phyloP scores from a whole-genome alignment of 1,139 yeast genomes.

The Nakaseomyces sp. region DNA sequence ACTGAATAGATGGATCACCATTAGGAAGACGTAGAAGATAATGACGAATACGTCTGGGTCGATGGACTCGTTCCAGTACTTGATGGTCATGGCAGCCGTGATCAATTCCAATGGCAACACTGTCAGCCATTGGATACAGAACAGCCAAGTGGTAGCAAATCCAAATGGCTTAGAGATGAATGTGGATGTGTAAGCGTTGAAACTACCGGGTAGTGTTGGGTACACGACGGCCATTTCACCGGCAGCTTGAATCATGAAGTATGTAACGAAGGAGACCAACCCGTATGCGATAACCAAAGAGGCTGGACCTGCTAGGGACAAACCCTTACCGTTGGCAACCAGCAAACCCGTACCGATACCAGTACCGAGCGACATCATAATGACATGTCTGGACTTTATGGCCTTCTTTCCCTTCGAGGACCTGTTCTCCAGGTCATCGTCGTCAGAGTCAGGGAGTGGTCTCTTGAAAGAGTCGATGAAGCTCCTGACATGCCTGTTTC shows the following conservation, averaged over 20 bases:
- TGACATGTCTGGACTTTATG: slow-evolving; percentile 42
- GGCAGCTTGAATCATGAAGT: slow-evolving; percentile 65
- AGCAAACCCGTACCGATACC: slow-evolving; percentile 74
- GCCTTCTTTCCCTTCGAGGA: slow-evolving; percentile 31
- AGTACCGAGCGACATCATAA: slow-evolving; percentile 74
- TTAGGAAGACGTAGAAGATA: slow-evolving; percentile 48
- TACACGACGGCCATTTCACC: slow-evolving; percentile 76
- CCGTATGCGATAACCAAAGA: slow-evolving; percentile 62
- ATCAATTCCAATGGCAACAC: slow-evolving; percentile 71
- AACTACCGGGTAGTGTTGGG: slow-evolving; percentile 69
- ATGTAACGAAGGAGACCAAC: slow-evolving; percentile 57
- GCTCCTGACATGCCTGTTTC: slow-evolving; percentile 11
- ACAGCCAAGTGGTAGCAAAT: slow-evolving; percentile 72
- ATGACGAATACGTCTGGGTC: slow-evolving; percentile 59
- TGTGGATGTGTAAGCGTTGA: slow-evolving; percentile 56
- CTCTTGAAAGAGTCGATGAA: slow-evolving; percentile 23
- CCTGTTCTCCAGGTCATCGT: slow-evolving; percentile 11
- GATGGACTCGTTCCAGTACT: slow-evolving; percentile 51
- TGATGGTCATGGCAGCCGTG: slow-evolving; percentile 62
- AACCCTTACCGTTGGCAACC: slow-evolving; percentile 64
- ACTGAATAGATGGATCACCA: slow-evolving; percentile 44
- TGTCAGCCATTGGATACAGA: slow-evolving; percentile 70
- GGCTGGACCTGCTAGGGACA: slow-evolving; percentile 69
- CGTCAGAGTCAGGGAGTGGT: slow-evolving; percentile 7
- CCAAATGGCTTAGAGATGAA: slow-evolving; percentile 71